phyloP scores from a whole-genome alignment of 78 protist species.

The Mantamonas sphyraenae region DNA sequence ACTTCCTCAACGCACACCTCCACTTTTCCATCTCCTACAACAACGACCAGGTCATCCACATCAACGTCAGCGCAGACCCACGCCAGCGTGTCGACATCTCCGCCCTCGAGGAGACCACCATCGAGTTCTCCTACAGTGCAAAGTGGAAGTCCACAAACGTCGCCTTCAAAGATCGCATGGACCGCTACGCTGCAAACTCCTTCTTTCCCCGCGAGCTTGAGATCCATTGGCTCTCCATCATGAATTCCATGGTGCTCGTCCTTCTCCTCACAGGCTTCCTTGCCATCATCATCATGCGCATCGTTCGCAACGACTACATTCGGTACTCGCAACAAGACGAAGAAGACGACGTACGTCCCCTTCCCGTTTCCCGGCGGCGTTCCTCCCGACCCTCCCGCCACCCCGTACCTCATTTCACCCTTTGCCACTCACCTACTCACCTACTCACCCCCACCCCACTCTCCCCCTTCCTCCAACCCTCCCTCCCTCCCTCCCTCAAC shows the following conservation, averaged over 20 bases:
- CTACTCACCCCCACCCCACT: too few relatives aligned
- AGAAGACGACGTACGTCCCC: constrained; percentile 45
- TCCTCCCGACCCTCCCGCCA: too few relatives aligned
- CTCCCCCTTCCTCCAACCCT: too few relatives aligned
- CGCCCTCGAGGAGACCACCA: too few relatives aligned
- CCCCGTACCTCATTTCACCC: too few relatives aligned
- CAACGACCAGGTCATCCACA: constrained; percentile 55
- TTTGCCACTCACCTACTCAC: too few relatives aligned
- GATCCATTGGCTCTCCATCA: constrained; percentile 93
- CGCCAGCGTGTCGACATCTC: constrained; percentile 9
- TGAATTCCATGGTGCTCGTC: constrained; percentile 90
- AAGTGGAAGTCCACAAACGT: constrained; percentile 66
- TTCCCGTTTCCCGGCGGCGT: too few relatives aligned
- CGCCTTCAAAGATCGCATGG: constrained; percentile 31
- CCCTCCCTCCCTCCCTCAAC: too few relatives aligned
- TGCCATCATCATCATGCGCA: constrained; percentile 75
- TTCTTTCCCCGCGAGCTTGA: constrained; percentile 61
- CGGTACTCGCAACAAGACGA: constrained; percentile 58
- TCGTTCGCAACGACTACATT: constrained; percentile 80
- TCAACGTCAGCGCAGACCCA: constrained; percentile 22
- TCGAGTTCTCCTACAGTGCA: constrained; percentile 78
- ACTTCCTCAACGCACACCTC: constrained; percentile 70
- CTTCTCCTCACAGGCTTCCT: constrained; percentile 86
- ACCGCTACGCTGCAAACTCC: constrained; percentile 14
- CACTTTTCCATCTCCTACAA: constrained; percentile 81